These are phyloP conservation scores for Grosmannia serpens DNA, from an alignment of 2,329 filamentous ascomycete genomes.

Conservation along the genomic window DNA sequence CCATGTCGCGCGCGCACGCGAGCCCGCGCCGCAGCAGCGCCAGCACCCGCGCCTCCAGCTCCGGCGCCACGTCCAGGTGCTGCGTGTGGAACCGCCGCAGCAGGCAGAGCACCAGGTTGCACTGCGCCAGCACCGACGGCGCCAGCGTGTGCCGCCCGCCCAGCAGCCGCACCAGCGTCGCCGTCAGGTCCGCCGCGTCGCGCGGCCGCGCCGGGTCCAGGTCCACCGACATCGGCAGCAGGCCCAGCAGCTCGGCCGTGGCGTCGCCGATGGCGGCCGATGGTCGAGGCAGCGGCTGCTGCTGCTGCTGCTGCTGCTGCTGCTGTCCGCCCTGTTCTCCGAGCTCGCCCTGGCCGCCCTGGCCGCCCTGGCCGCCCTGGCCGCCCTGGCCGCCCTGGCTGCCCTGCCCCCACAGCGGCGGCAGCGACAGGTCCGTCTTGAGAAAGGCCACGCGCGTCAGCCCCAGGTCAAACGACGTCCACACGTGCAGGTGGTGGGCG, in stretches of 20 bases:
- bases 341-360: constrained; percentile 6
- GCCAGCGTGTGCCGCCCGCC: constrained; percentile 26
- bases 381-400: no score
- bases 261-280: constrained; percentile 22
- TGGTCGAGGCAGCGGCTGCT: not conserved
- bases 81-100: constrained; percentile 41
- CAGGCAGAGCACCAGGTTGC: constrained; percentile 43
- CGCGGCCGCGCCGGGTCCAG: constrained; percentile 38
- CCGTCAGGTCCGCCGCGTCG: constrained; percentile 29
- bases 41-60: constrained; percentile 34
- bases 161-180: constrained; percentile 29
- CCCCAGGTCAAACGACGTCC: constrained; percentile 48
- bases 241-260: constrained; percentile 36
- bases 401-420: constrained; percentile 20
- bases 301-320: constrained; percentile 11
- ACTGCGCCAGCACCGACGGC: constrained; percentile 35
- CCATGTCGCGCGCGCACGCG: constrained; percentile 32
- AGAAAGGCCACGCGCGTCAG: constrained; percentile 35
- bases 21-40: constrained; percentile 32
- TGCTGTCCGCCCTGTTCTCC: not conserved
- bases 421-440: constrained; percentile 27
- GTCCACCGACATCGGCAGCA: constrained; percentile 40
- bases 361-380: constrained; percentile 8
- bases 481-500: constrained; percentile 45
- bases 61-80: constrained; percentile 30